Evolutionary conservation across 768 basidiomycete species (phyloP), one percentile per base, ranked within the genome.

Genomic region (Tulasnella sp.): DNA sequence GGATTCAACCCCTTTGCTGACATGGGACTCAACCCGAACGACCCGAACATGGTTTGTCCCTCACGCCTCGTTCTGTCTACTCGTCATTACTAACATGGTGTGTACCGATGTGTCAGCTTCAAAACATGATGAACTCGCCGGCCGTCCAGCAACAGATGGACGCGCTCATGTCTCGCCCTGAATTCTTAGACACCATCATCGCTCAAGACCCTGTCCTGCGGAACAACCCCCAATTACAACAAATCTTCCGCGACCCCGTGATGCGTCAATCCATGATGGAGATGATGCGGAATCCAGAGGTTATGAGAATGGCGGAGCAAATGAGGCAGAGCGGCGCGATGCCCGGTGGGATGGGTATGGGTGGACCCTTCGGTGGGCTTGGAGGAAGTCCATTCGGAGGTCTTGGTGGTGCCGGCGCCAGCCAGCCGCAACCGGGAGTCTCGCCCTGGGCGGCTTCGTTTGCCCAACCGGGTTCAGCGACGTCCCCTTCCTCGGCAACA

Each of bases 1-100:
- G 92, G 93, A 6, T 85, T 96, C 81, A 98, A 99, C 80, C 97
- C 97, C 0, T 99, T 99, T 81, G 87, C 91, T 0, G 91, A 91
- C 4, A 90, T 97, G 89, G 97, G 96, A 1, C 71, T 97, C 64
- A 99, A 99, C 81, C 86, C 88, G 4, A 93, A 93, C 79, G 97
- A 98, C 82, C 96, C 96, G 0, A 97, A 98, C 82, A 93, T 97
- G 89, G 94, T 94, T 77, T 79, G 88, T 84, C 29, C 36, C 19
- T 39, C 15, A 17, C 14, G 68, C 17, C 39, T 39, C 12, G 25
- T 36, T 15, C 5, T 19, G 36, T 25, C 22, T 5, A 25, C 22
- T 25, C n/a, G 42, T 19, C n/a, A 17, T 25, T 11, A 14, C 72
- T 36, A 25, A 73, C 29, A 12, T 42, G 11, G 37, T 15, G 0